Percentiles rank a stretch among this genome's conserved stretches.
Conservation (phyloP, 208 protist species). For the Leishmania turanica region DNA sequence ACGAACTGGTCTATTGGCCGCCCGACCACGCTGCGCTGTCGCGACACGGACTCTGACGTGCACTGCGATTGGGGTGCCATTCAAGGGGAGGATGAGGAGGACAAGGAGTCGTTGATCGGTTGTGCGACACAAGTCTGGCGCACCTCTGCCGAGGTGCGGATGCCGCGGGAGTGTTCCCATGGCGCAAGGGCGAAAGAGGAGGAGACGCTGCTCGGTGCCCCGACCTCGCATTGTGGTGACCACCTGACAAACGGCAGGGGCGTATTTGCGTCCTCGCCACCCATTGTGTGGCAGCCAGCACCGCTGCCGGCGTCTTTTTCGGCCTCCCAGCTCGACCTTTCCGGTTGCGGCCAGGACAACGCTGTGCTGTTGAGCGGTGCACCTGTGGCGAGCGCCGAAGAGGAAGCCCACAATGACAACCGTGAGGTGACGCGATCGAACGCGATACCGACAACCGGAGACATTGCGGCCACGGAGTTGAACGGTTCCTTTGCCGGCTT, state of each 20-base stretch:
- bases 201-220: neutral
- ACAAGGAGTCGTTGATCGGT: constrained; percentile 4
- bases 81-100: constrained; percentile 1
- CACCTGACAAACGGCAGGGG: neutral
- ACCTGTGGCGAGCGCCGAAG: neutral
- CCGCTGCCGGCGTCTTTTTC: neutral
- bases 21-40: constrained; percentile 18
- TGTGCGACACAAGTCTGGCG: constrained; percentile 15
- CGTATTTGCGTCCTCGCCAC: neutral
- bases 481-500: constrained; percentile 20
- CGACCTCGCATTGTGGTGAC: neutral
- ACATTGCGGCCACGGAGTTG: neutral
- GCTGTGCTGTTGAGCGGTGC: constrained; percentile 9
- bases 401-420: constrained; percentile 3
- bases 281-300: neutral
- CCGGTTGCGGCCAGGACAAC: neutral
- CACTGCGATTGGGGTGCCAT: constrained; percentile 3
- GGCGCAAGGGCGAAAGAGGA: neutral
- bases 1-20: constrained; percentile 24
- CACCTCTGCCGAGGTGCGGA: neutral
- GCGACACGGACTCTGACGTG: constrained; percentile 4
- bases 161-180: neutral
- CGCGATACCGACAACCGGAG: neutral
- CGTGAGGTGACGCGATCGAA: neutral
- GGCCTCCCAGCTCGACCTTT: constrained; percentile 7